These are phyloP conservation scores for Stentor coeruleus DNA, from an alignment of 73 alveolate species.

Conservation along the genomic window DNA sequence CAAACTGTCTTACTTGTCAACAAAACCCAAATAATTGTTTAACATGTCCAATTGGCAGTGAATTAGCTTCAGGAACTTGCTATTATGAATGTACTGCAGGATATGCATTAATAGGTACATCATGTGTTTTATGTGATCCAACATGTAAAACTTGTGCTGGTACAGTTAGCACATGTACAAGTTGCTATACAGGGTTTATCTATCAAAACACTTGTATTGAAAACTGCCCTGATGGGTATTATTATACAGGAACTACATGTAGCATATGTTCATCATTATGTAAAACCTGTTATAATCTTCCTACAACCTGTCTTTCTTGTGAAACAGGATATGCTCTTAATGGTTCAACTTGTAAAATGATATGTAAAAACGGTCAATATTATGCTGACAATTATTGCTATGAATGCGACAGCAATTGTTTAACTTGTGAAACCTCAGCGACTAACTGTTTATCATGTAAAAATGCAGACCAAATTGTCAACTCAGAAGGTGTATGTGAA, in stretches of 20 bases:
- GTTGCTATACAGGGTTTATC: neutral
- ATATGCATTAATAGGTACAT: neutral
- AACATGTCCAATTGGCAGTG: constrained; percentile 15
- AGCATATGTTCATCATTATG: neutral
- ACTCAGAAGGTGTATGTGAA: neutral
- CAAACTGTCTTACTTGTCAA: neutral
- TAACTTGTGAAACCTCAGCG: neutral
- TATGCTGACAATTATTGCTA: neutral
- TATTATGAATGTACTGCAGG: neutral
- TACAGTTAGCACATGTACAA: neutral
- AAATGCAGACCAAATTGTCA: neutral
- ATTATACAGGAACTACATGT: constrained; percentile 1
- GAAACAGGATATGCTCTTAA: neutral
- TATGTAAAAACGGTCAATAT: neutral
- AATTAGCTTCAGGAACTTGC: neutral
- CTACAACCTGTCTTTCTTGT: neutral
- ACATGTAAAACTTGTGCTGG: constrained; percentile 21
- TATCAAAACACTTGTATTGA: neutral
- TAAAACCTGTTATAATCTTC: neutral
- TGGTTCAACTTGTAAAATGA: neutral
- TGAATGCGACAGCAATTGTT: neutral
- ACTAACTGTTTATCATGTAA: neutral
- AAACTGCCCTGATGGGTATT: neutral
- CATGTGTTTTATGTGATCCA: constrained; percentile 1
- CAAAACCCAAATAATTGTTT: neutral